Percentiles rank a stretch among this genome's conserved stretches.
Conservation (phyloP, 805 yeast genomes). For the Ogataea siamensis region DNA sequence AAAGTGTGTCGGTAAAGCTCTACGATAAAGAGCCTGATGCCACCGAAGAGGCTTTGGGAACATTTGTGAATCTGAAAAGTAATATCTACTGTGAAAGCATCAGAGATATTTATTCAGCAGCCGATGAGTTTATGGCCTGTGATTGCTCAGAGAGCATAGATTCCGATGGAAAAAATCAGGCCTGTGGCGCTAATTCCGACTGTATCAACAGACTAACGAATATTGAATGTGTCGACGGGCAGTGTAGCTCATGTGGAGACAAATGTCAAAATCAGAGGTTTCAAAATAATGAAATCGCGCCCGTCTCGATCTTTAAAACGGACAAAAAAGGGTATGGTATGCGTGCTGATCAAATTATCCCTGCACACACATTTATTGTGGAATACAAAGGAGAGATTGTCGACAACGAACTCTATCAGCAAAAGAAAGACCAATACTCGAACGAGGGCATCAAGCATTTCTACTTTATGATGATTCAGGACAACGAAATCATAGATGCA, state of each 20-base stretch:
- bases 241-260: constrained; percentile 65
- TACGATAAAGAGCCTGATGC: constrained; percentile 48
- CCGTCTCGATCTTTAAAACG: constrained; percentile 79
- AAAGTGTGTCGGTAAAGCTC: constrained; percentile 16
- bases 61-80: constrained; percentile 54
- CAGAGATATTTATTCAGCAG: constrained; percentile 62
- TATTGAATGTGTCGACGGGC: constrained; percentile 80
- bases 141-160: constrained; percentile 63
- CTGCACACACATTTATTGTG: constrained; percentile 70
- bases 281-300: constrained; percentile 71
- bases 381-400: constrained; percentile 96
- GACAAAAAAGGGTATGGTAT: constrained; percentile 88
- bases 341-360: constrained; percentile 59
- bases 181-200: constrained; percentile 83
- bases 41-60: constrained; percentile 64
- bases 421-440: constrained; percentile 74
- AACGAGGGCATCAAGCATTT: constrained; percentile 70
- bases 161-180: constrained; percentile 46
- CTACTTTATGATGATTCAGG: constrained; percentile 93
- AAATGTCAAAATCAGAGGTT: constrained; percentile 86
- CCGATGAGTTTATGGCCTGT: constrained; percentile 85
- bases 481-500: constrained; percentile 92
- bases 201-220: constrained; percentile 92
- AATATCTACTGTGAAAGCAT: constrained; percentile 62
- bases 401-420: constrained; percentile 71